Percentiles rank a stretch among this genome's conserved stretches.
Conservation (phyloP, 179 eudicot genomes). For the Gypsophila paniculata region DNA sequence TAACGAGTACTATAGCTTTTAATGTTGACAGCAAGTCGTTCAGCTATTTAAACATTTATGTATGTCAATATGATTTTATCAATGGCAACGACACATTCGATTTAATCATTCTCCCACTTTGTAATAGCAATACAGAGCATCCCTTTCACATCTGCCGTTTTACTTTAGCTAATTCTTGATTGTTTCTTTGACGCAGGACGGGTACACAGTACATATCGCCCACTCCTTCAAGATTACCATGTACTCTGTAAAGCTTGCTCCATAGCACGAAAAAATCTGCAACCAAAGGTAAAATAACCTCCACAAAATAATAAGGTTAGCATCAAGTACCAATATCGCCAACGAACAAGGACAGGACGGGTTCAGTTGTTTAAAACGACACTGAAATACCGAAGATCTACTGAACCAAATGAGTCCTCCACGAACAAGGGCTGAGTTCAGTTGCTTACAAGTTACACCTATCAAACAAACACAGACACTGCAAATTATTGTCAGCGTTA, state of each 20-base stretch:
- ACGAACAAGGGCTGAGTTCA: background rate
- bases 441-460: conserved; percentile 5
- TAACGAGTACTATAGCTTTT: no score
- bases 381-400: background rate
- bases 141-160: no score
- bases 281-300: background rate
- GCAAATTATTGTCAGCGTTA: background rate
- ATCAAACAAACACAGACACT: background rate
- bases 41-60: no score
- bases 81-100: no score
- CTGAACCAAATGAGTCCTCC: background rate
- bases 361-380: no score
- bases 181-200: no score
- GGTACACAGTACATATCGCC: background rate
- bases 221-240: background rate
- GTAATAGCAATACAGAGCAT: no score
- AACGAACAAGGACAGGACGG: no score
- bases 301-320: background rate
- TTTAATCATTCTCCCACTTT: no score
- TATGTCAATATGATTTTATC: no score
- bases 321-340: background rate
- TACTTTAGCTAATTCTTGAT: no score
- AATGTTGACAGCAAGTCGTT: no score
- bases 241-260: background rate
- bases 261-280: background rate